Percentiles rank a stretch among this genome's conserved stretches.
phyloP scores from a whole-genome alignment of 495 filamentous ascomycete species.

The Trichoderma erinaceum region DNA sequence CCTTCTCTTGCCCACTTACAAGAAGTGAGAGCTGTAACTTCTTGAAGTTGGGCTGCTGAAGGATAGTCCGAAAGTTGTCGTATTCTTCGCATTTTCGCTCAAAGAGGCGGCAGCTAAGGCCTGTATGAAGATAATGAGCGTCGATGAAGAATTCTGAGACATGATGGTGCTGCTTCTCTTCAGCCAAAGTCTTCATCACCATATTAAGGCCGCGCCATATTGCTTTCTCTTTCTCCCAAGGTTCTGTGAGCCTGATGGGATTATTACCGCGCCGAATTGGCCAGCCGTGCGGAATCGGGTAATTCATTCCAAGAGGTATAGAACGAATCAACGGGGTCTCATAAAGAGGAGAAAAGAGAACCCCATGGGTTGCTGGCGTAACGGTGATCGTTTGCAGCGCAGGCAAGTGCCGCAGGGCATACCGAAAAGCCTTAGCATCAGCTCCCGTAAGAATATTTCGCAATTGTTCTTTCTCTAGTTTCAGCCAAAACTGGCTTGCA shows the following conservation, averaged over 20 bases:
- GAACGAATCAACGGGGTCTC: conserved; percentile 31
- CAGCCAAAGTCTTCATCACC: not conserved
- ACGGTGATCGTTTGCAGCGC: conserved; percentile 25
- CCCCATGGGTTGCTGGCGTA: conserved; percentile 29
- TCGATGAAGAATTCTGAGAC: not conserved
- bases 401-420: not conserved
- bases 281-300: conserved; percentile 20
- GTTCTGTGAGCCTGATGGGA: too few species aligned
- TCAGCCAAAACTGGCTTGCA: not conserved
- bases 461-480: not conserved
- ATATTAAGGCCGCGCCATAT: not conserved
- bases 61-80: not conserved
- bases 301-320: conserved; percentile 29
- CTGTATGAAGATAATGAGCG: not conserved
- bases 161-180: not conserved
- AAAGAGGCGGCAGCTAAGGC: not conserved
- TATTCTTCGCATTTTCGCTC: not conserved
- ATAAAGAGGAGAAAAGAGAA: conserved; percentile 26
- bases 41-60: not conserved
- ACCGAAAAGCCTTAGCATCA: not conserved
- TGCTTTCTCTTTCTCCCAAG: too few species aligned
- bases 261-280: not conserved
- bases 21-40: not conserved
- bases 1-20: not conserved
- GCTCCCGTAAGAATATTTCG: not conserved